Base-by-base conservation (phyloP, 2,329 filamentous ascomycete species). In the Zymoseptoria ardabiliae region DNA sequence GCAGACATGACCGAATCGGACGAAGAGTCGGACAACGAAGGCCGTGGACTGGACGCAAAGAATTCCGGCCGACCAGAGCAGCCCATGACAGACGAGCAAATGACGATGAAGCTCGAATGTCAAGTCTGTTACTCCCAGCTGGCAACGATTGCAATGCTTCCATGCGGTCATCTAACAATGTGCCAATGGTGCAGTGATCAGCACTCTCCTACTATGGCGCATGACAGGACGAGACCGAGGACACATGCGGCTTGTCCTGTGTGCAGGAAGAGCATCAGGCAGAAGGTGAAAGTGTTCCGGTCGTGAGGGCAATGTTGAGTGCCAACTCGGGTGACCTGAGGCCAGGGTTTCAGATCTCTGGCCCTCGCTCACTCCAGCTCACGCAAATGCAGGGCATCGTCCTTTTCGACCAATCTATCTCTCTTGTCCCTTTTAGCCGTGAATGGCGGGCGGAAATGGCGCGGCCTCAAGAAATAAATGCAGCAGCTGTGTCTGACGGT, bases 121-220 rank as follows among this genome's bases (percentile, higher is more conserved):
- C 77, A 79, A 61, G 74, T 82, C 19, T 84, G 81, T 66, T 80
- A 81, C 64, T 74, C 73, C 9, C 81, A 83, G 65, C 54, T 79
- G 2, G 78, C 81, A 0, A 78, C 82, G 60, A 78, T 78, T 6
- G 80, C 78, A 2, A 70, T 81, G 19, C 64, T 83, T 41, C 81
- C 81, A 0, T 84, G 81, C 61, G 81, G 81, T 0, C 81, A 83
- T 67, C 74, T 82, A 61, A 74, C 79, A 35, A 79, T 83, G 74
- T 83, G 81, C 65, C 71, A 75, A 48, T 83, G 80, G 80, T 83
- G 81, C 63, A 79, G 79, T 2, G 78, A 81, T 54, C 75, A 79
- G 54, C 75, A 78, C 51, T 74, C 79, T 35, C 80, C 80, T 2
- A 72, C 75, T 1, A 73, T 73, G 66, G 69, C 74, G 58, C 66